phyloP scores from a whole-genome alignment of 1,284 basidiomycete genomes.

The Ustilago cynodontis region DNA sequence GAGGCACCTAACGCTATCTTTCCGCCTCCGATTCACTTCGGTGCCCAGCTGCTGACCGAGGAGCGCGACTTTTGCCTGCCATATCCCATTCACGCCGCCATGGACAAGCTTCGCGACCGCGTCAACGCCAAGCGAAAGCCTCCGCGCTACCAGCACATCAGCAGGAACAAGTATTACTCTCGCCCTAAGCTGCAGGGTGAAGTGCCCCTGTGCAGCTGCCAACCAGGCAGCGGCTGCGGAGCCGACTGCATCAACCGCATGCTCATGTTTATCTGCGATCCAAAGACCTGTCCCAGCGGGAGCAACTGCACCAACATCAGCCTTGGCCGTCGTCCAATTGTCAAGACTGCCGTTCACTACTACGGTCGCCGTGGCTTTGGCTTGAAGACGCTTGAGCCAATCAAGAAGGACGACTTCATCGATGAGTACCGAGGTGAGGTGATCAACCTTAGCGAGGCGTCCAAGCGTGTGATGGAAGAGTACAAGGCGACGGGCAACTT shows the following conservation, averaged over 20 bases:
- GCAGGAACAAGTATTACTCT: constrained; percentile 55
- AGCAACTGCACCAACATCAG: constrained; percentile 61
- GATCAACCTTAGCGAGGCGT: constrained; percentile 56
- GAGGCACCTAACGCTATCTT: constrained; percentile 18
- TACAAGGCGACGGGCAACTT: constrained; percentile 63
- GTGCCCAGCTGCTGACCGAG: constrained; percentile 46
- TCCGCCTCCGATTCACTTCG: constrained; percentile 51
- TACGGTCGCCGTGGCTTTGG: constrained; percentile 64
- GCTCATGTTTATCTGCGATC: constrained; percentile 61
- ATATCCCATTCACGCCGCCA: constrained; percentile 35
- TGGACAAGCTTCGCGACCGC: constrained; percentile 45
- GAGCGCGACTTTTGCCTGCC: constrained; percentile 56
- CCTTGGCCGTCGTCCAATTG: constrained; percentile 54
- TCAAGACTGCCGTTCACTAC: constrained; percentile 51
- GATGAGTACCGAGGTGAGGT: constrained; percentile 68
- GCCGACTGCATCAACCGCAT: constrained; percentile 64
- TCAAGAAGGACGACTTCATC: constrained; percentile 57
- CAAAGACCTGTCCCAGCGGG: constrained; percentile 61
- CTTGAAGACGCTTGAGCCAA: constrained; percentile 51
- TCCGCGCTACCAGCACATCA: constrained; percentile 56
- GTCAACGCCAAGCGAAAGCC: constrained; percentile 58
- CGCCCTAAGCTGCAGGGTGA: constrained; percentile 60
- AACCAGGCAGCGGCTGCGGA: constrained; percentile 52
- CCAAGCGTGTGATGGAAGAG: constrained; percentile 53
- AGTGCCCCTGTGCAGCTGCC: constrained; percentile 57